A percentile compares a stretch with the other conserved stretches of the same genome.
Conservation (phyloP, 352 stramenopile genomes). For the Pythium coloratum region DNA sequence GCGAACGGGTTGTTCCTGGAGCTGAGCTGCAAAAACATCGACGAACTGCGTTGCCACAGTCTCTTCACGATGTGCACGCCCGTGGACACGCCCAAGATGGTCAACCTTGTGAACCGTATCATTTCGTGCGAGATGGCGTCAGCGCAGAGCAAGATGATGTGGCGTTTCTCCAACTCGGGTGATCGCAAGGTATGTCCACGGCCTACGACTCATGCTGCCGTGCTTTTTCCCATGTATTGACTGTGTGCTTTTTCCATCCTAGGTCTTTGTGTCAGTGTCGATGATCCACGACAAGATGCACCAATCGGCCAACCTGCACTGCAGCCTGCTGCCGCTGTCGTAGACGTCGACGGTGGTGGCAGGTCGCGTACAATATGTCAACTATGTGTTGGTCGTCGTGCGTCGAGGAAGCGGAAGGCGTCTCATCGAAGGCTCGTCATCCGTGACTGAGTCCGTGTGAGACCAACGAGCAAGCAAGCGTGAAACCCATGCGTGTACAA, state of each 20-base stretch:
- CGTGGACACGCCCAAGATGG: slow-evolving; percentile 80
- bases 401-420: slow-evolving; percentile 10
- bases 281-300: slow-evolving; percentile 81
- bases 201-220: too few relatives aligned
- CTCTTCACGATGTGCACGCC: slow-evolving; percentile 82
- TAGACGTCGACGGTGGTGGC: slow-evolving; percentile 28
- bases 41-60: slow-evolving; percentile 73
- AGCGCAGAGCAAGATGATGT: slow-evolving; percentile 85
- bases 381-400: slow-evolving; percentile 24
- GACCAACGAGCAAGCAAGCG: slow-evolving; percentile 1
- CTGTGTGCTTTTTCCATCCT: slow-evolving; percentile 8
- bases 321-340: slow-evolving; percentile 71
- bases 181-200: slow-evolving; percentile 61
- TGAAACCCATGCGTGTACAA: slow-evolving; percentile 19
- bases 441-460: background rate
- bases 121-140: slow-evolving; percentile 74
- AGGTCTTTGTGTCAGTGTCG: slow-evolving; percentile 85
- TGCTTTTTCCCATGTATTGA: slow-evolving; percentile 1
- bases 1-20: slow-evolving; percentile 77
- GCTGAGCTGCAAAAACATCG: slow-evolving; percentile 77
- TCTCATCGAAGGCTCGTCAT: slow-evolving; percentile 13
- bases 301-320: slow-evolving; percentile 76
- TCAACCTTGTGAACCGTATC: slow-evolving; percentile 76
- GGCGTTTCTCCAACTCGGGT: slow-evolving; percentile 68
- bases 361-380: slow-evolving; percentile 2